These are phyloP conservation scores for Peterozyma xylosa DNA, from an alignment of 805 yeast species.

Conservation along the genomic window DNA sequence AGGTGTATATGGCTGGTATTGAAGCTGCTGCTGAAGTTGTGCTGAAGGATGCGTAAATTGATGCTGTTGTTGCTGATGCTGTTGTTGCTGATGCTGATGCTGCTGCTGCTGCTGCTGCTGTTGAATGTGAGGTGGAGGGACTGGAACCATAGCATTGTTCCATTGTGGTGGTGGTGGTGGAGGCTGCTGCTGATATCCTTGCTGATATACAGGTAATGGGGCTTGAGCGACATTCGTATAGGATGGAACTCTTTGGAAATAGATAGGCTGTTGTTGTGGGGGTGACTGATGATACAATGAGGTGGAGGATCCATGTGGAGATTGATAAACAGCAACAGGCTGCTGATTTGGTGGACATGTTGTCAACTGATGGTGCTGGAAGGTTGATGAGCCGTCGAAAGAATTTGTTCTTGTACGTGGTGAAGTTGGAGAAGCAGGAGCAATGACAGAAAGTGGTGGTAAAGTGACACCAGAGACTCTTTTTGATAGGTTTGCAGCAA, in stretches of 20 bases:
- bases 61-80: not conserved
- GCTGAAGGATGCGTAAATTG: not conserved
- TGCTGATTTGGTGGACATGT: not conserved
- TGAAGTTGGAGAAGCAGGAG: not conserved
- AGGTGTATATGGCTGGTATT: conserved; percentile 1
- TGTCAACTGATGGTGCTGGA: not conserved
- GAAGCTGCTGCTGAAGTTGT: not conserved
- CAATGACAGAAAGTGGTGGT: conserved; percentile 7
- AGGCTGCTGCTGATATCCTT: not conserved
- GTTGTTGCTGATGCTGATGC: not conserved
- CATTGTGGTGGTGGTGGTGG: not conserved
- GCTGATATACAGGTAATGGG: not conserved
- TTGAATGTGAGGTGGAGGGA: not conserved
- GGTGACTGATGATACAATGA: not conserved
- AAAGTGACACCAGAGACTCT: conserved; percentile 3
- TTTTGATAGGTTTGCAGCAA: not conserved
- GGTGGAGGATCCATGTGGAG: not conserved
- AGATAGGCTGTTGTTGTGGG: conserved; percentile 1
- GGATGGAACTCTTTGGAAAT: not conserved
- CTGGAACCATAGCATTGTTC: not conserved
- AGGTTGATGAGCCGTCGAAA: not conserved
- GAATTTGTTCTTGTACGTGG: conserved; percentile 1
- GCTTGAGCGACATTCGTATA: too few relatives aligned
- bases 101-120: conserved; percentile 2
- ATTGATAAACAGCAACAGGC: not conserved